Base-by-base conservation (phyloP, 2,329 filamentous ascomycete genomes). In the Exophiala oligosperma region DNA sequence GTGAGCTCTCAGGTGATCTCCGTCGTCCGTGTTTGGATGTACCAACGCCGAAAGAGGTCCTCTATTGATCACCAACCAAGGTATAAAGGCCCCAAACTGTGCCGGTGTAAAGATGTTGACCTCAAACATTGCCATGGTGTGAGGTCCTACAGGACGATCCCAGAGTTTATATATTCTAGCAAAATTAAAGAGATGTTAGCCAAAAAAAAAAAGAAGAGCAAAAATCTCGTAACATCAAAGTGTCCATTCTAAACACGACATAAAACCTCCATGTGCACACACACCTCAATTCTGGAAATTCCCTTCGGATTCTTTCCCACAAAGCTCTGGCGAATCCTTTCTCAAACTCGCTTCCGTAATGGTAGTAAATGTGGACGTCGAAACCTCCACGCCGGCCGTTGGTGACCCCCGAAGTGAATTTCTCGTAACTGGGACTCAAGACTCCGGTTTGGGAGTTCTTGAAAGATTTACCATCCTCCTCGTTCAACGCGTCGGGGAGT, bases 101-200 rank as follows among this genome's bases (percentile, higher is more conserved):
- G 85, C 86, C 0, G 92, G 92, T 0, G 87, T 91, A 72, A 93
- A 91, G 21, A 96, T 47, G 66, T 95, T 95, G 47, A 96, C 91
- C 74, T 97, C 92, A 68, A 96, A 96, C 91, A 96, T 96, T 52
- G 86, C 89, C 0, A 91, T 73, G 0, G 89, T 87, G 71, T 96
- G 92, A 0, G 92, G 92, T 0, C 92, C 92, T 28, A 96, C 74
- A 0, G 92, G 91, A 12, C 77, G 74, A 64, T 94, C 88, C 83
- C 85, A 95, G 64, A 96, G 78, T 12, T 74, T 79, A 71, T 96
- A 96, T 66, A 95, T 88, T 54, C 91, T 63, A 17, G 17, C 17
- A 17, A 17, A 17, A 17, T 17, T 17, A 17, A 17, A 17, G 17
- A 17, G 17, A 17, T 17, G 17, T 17, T 17, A 17, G 43, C 43